These are phyloP conservation scores for Trypanosoma rangeli DNA, from an alignment of 208 protist species.

Conservation along the genomic window DNA sequence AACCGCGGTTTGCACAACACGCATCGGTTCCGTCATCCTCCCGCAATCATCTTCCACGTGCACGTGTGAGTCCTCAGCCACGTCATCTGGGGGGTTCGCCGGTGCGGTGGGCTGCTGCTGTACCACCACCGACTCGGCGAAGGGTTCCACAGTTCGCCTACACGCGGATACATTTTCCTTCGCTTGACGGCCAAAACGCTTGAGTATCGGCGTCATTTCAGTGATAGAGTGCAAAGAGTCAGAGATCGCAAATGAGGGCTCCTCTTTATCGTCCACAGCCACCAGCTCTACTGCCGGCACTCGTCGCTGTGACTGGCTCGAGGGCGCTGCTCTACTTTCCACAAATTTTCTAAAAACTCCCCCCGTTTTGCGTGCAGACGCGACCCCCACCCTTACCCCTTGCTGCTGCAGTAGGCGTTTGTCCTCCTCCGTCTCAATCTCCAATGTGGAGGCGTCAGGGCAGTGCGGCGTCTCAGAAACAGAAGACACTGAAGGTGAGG, in stretches of 20 bases:
- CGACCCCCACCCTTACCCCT: not conserved
- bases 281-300: not conserved
- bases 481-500: not conserved
- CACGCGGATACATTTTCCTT: not conserved
- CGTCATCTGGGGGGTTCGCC: not conserved
- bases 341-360: not conserved
- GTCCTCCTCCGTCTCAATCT: conserved; percentile 30
- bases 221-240: conserved; percentile 12
- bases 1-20: not conserved
- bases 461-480: not conserved
- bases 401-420: conserved; percentile 9
- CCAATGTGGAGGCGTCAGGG: not conserved
- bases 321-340: conserved; percentile 1
- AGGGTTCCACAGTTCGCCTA: not conserved
- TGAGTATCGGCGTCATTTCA: conserved; percentile 1
- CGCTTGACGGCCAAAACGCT: conserved; percentile 8
- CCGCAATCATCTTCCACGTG: not conserved
- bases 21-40: not conserved
- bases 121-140: not conserved
- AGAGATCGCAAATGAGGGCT: conserved; percentile 9
- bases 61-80: not conserved
- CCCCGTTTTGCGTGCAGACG: not conserved
- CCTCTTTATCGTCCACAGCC: conserved; percentile 1
- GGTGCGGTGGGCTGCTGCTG: not conserved
- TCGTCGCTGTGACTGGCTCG: not conserved